phyloP scores from a whole-genome alignment of 2,329 filamentous ascomycete species.

The Xylariomycetidae sp. region DNA sequence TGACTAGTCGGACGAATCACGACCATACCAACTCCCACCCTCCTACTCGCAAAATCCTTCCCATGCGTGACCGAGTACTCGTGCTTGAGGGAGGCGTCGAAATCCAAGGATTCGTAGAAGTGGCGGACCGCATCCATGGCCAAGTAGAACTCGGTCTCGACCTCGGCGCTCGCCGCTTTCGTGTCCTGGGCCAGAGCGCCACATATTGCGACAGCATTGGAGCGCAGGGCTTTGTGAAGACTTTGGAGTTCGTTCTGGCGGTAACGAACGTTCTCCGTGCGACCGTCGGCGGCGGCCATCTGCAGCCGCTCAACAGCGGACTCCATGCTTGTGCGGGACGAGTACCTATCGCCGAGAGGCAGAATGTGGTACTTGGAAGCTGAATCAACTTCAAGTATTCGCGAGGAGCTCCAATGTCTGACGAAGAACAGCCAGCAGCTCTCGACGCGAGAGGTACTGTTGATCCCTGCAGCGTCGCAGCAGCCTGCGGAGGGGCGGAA shows the following conservation, averaged over 20 bases:
- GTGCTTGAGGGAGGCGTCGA: conserved; percentile 18
- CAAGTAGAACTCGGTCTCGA: conserved; percentile 25
- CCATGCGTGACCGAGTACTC: conserved; percentile 26
- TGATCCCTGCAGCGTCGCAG: background rate
- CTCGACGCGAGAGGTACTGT: too few species aligned
- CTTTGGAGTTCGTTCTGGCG: conserved; percentile 32
- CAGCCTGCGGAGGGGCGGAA: conserved; percentile 1
- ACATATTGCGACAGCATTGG: conserved; percentile 22
- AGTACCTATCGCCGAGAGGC: background rate
- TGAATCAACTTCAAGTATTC: too few species aligned
- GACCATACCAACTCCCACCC: conserved; percentile 22
- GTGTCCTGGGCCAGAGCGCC: conserved; percentile 27
- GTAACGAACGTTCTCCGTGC: conserved; percentile 30
- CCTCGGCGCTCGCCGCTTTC: conserved; percentile 24
- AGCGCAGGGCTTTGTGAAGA: conserved; percentile 28
- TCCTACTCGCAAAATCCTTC: conserved; percentile 16
- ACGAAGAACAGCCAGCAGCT: too few species aligned
- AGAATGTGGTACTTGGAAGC: too few species aligned
- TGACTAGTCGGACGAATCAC: conserved; percentile 26
- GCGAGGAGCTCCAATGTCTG: too few species aligned
- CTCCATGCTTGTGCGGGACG: conserved; percentile 3
- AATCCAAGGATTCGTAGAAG: conserved; percentile 23
- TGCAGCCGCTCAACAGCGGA: conserved; percentile 24
- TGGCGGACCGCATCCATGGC: conserved; percentile 24
- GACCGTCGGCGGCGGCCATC: conserved; percentile 31